Percentiles rank a stretch among this genome's conserved stretches.
These are phyloP conservation scores for Dissoconium aciculare DNA, from an alignment of 2,329 filamentous ascomycete species.

Conservation along the genomic window DNA sequence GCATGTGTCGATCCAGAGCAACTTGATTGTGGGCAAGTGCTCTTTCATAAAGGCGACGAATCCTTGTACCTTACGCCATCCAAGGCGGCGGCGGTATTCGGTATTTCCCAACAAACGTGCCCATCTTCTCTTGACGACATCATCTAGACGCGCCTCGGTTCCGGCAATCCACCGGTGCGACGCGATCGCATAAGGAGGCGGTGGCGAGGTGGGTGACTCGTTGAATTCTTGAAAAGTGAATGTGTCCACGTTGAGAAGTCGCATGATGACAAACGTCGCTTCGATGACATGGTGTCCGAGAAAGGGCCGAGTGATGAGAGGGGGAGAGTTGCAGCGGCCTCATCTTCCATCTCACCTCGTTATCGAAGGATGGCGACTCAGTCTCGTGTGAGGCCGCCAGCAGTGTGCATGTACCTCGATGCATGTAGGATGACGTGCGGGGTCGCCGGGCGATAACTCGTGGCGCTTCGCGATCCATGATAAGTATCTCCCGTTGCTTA, in stretches of 20 bases:
- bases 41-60: neutral
- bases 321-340: neutral
- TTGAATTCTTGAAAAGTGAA: slow-evolving; percentile 1
- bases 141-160: neutral
- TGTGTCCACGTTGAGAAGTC: slow-evolving; percentile 1
- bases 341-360: neutral
- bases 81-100: no score
- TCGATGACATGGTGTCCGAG: neutral
- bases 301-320: neutral
- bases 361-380: slow-evolving; percentile 1
- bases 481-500: no score
- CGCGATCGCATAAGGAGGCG: neutral
- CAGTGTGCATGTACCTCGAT: slow-evolving; percentile 1
- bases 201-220: neutral
- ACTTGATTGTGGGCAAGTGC: neutral
- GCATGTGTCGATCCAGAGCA: slow-evolving; percentile 10
- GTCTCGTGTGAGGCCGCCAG: neutral
- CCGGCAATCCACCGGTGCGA: slow-evolving; percentile 1
- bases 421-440: neutral
- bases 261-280: neutral
- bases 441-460: no score
- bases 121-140: neutral
- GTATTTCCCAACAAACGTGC: no score
- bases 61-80: neutral
- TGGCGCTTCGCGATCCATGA: no score